Base-by-base conservation (phyloP, 1,139 yeast genomes). In the Eremothecium coryli region DNA sequence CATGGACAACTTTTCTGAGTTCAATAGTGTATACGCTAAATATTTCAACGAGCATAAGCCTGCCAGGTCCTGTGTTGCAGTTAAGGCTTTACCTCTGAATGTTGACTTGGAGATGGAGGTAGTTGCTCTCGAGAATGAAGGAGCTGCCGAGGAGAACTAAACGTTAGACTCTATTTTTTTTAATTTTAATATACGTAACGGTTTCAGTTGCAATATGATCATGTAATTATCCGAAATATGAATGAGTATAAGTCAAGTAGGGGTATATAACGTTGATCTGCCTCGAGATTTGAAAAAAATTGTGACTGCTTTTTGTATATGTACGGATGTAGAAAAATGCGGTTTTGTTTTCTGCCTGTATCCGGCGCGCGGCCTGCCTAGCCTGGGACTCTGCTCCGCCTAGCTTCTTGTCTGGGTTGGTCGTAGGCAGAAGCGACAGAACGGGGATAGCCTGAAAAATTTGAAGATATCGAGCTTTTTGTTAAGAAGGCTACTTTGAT, bases 61-160 rank as follows among this genome's bases (percentile, higher is more conserved):
- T 37, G 95, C 96, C 25, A 82, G 97, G 70, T 82, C 95, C 2
- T 85, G 95, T 68, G 93, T 86, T 48, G 95, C 95, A 29, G 96
- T 85, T 45, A 77, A 75, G 59, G 75, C 74, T 43, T 74, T 86
- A 55, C 97, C 97, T 42, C 73, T 86, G 58, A 84, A 85, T 39
- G 84, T 76, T 41, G 81, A 73, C 39, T 71, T 80, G 33, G 77
- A 72, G 57, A 65, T 71, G 49, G 96, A 86, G 65, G 84, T 77
- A 35, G 65, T 86, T 61, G 96, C 95, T 38, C 62, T 79, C 42
- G 86, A 77, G 39, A 51, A 47, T 30, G 45, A 49, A 8, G 41
- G 37, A 32, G 13, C n/a, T n/a, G n/a, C n/a, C n/a, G n/a, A 14
- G 11, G 12, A 23, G 7, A n/a, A n/a, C n/a, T n/a, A n/a, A n/a